Percentiles rank a stretch among this genome's conserved stretches.
Conservation (phyloP, 768 basidiomycete species). For the Tylopilus vinaceipallidus region DNA sequence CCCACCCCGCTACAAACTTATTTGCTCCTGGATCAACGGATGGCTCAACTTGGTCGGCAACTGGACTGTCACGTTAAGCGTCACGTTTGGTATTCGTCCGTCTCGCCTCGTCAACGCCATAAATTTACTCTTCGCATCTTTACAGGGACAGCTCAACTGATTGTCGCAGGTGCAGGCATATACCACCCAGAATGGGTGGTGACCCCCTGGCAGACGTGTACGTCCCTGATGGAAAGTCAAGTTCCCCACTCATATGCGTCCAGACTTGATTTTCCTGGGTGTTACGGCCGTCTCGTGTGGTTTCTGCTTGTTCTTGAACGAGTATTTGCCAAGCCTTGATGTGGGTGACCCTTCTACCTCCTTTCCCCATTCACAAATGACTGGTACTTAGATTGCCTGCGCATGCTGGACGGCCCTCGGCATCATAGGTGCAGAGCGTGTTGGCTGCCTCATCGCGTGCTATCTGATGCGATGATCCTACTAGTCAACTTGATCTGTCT, state of each 20-base stretch:
- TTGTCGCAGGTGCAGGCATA: conserved; percentile 58
- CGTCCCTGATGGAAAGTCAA: conserved; percentile 5
- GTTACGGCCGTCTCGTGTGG: conserved; percentile 46
- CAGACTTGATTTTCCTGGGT: conserved; percentile 57
- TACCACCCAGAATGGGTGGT: conserved; percentile 58
- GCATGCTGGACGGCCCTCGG: conserved; percentile 64
- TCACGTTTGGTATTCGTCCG: conserved; percentile 47
- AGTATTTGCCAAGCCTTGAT: conserved; percentile 47
- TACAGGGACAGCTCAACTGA: conserved; percentile 52
- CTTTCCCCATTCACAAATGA: conserved; percentile 2
- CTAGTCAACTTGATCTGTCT: conserved; percentile 57
- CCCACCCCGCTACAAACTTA: conserved; percentile 46
- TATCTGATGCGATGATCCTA: conserved; percentile 16
- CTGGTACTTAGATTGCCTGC: conserved; percentile 45
- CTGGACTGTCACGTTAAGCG: conserved; percentile 66
- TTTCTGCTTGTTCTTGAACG: conserved; percentile 58
- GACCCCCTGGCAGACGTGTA: conserved; percentile 60
- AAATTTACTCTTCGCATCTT: not conserved
- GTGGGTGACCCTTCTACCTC: conserved; percentile 27
- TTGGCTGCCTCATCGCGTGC: not conserved
- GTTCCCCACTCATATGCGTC: conserved; percentile 1
- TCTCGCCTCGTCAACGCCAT: not conserved
- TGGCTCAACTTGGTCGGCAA: conserved; percentile 70
- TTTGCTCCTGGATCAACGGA: conserved; percentile 64
- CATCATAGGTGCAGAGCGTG: conserved; percentile 40